A percentile compares a stretch with the other conserved stretches of the same genome.
Conservation (phyloP, 306 rosid genomes). For the Cicer bijugum region DNA sequence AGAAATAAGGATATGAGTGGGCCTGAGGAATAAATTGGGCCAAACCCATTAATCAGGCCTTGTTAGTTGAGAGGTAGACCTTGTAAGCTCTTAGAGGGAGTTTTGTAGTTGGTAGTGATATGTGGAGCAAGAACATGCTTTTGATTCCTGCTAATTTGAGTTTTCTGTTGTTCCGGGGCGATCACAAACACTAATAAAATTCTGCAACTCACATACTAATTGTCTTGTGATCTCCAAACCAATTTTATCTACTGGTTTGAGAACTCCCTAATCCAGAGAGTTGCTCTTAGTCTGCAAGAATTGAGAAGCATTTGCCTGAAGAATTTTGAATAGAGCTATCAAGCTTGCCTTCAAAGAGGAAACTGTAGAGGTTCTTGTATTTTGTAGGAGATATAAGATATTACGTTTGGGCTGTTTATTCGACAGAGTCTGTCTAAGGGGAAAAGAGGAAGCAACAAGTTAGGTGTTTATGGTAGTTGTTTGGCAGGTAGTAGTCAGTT, state of each 20-base stretch:
- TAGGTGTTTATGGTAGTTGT: not conserved
- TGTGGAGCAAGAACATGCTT: no score
- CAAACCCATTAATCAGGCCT: not conserved
- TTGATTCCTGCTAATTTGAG: not conserved
- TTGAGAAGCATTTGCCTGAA: not conserved
- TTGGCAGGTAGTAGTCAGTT: not conserved
- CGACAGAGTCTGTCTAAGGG: not conserved
- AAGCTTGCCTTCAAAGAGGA: not conserved
- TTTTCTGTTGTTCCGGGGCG: not conserved
- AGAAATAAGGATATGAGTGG: not conserved
- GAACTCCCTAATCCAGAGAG: not conserved
- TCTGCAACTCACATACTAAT: not conserved
- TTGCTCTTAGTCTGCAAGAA: not conserved
- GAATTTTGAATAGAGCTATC: not conserved
- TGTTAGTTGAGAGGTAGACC: not conserved
- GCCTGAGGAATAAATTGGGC: not conserved
- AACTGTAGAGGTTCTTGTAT: not conserved
- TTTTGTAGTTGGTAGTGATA: no score
- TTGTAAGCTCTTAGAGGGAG: not conserved
- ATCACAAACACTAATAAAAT: not conserved
- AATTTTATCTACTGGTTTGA: constrained; percentile 11
- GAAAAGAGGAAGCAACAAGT: not conserved
- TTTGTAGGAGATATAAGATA: not conserved
- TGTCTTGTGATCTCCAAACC: not conserved
- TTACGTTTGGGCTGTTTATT: not conserved